Evolutionary conservation across 495 filamentous ascomycete species (phyloP).

Genomic region (Aspergillus ellipticus): DNA sequence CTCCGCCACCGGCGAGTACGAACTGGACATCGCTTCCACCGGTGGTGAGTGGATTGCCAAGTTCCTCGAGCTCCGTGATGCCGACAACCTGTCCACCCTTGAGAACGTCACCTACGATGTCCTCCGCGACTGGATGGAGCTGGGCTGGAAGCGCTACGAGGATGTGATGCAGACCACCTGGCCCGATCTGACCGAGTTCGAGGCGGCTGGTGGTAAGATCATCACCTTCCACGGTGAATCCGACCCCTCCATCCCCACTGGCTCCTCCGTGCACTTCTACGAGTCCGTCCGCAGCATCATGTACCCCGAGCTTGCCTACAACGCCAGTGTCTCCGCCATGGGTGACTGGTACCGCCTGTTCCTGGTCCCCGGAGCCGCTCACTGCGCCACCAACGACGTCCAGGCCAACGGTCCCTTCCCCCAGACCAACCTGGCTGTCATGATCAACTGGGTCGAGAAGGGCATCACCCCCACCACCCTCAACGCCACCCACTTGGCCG

Average conservation of each 20-base stretch:
- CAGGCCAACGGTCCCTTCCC: conserved; percentile 46
- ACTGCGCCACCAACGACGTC: conserved; percentile 39
- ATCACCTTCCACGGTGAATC: conserved; percentile 51
- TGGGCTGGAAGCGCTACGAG: conserved; percentile 16
- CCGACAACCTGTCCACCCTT: conserved; percentile 27
- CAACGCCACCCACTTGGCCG: conserved; percentile 26
- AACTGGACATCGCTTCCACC: conserved; percentile 27
- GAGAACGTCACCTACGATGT: conserved; percentile 48
- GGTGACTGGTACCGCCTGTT: conserved; percentile 50
- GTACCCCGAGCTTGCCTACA: conserved; percentile 39
- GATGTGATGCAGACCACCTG: conserved; percentile 28
- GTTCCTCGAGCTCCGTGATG: conserved; percentile 9
- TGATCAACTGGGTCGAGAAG: conserved; percentile 49
- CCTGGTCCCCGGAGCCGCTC: conserved; percentile 47
- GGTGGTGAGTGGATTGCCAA: conserved; percentile 28
- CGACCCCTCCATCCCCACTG: conserved; percentile 44
- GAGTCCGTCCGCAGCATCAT: conserved; percentile 49
- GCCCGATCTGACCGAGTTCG: conserved; percentile 45
- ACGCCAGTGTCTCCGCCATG: conserved; percentile 31
- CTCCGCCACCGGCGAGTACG: conserved; percentile 32
- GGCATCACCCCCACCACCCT: conserved; percentile 30
- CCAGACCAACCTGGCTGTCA: conserved; percentile 33
- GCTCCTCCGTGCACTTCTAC: conserved; percentile 44
- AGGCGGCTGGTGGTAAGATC: conserved; percentile 47
- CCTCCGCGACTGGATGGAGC: conserved; percentile 42